Evolutionary conservation across 2,329 filamentous ascomycete genomes (phyloP), one percentile per base, ranked within the genome.

Genomic region (Fusarium sp.): DNA sequence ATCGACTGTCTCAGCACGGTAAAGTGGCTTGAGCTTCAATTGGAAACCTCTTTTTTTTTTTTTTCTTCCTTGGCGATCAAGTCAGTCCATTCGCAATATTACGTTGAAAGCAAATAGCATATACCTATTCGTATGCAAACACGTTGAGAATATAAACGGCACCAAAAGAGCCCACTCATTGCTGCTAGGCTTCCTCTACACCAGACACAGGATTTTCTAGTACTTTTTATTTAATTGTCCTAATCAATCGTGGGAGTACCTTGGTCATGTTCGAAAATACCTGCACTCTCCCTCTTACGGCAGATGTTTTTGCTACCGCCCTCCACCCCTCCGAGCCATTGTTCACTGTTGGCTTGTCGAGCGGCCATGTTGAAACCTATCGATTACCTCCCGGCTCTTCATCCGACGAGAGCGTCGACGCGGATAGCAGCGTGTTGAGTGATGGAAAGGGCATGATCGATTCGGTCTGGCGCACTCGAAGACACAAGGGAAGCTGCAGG

Each of bases 401-500:
- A 31, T 77, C 76, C 15, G 83, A 84, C 41, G 82, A 84, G 25
- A 83, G 85, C 36, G 75, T 60, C 4, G 81, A 81, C 52, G 79
- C 73, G 31, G 79, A 84, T 50, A 75, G 77, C 41, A 85, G 80
- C 63, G 76, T 82, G 3, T 51, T 83, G 19, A 84, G 80, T 17
- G 79, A 82, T 68, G 92, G 92, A 10, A 89, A 84, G 61, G 90
- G 88, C 38, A 86, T 88, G 52, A 90, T 98, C 61, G 90, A 93
- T 67, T 92, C 89, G 1, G 79, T 88, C 57, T 99, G 95, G 95
- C 85, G 86, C 69, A 98, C 95, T 6, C 84, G 88, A 66, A 84
- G 95, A 59, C 95, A 99, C 79, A 96, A 97, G 80, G 94, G 93
- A 11, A 97, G 93, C 81, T 98, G 94, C 73, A 85, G 95, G 49